Conservation (phyloP, 2,329 filamentous ascomycete genomes). For the Monosporascus sp. region DNA sequence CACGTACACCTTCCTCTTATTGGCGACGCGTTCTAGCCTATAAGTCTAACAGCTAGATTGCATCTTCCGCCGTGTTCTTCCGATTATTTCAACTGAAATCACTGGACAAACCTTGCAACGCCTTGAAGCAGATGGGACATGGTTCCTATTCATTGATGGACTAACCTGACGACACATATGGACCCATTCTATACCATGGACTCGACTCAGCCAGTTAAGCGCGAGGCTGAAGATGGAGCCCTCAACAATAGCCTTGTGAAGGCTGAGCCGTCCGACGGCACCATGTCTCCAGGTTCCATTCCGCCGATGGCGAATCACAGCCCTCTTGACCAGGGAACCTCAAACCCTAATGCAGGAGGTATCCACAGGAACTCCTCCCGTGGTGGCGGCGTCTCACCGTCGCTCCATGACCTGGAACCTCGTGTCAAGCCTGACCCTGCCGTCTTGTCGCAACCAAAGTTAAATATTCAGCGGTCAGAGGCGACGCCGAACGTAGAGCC, state of each 20-base stretch:
- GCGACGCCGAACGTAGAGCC: not conserved
- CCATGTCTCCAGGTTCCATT: not conserved
- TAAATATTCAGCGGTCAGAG: not conserved
- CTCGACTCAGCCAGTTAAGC: not conserved
- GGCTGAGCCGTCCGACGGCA: not conserved
- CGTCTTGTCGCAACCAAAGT: not conserved
- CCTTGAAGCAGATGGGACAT: too few species aligned
- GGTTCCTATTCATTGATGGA: too few species aligned
- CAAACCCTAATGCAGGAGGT: not conserved
- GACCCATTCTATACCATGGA: not conserved
- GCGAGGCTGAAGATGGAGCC: not conserved
- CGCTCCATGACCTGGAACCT: not conserved
- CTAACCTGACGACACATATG: too few species aligned
- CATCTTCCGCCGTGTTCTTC: too few species aligned
- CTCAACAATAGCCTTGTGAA: not conserved
- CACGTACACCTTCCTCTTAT: too few species aligned
- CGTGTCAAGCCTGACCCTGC: not conserved
- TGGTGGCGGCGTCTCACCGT: not conserved
- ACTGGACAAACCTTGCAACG: too few species aligned
- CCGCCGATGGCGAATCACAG: not conserved
- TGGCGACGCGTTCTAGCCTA: too few species aligned
- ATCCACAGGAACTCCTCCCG: not conserved
- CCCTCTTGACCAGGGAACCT: not conserved
- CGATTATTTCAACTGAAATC: too few species aligned
- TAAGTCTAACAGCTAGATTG: too few species aligned